Evolutionary conservation across 441 rosid genomes (phyloP), one percentile per base, ranked within the genome.

Genomic region (Daphne laureola): DNA sequence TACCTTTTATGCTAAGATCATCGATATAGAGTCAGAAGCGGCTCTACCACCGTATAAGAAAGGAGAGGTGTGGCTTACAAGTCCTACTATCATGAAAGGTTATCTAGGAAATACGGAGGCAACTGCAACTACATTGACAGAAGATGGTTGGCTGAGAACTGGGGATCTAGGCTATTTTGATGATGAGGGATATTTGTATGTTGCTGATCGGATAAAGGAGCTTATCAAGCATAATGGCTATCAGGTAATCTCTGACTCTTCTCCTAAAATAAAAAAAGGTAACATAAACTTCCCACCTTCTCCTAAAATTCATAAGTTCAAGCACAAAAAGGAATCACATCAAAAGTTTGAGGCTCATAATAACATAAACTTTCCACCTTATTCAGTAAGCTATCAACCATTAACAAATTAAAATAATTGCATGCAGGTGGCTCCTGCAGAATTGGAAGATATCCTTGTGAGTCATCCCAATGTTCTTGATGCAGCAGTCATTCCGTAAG

Each of bases 211-310:
- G 67, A 78, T 81, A 0, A 84, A 82, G 72, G 92, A 84, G 61
- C 81, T 84, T 36, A 84, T 82, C 67, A 84, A 82, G 75, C 86
- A 82, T 15, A 81, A 84, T 23, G 86, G 82, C 9, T 84, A 75
- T 64, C 88, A 81, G 83, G 87, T 80, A 64, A 46, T 35, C 23
- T 51, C 3, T 21, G 25, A 21, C 25, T 8, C 17, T 12, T 3
- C 27, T 31, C 38, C 11, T 31, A 9, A 31, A 31, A 31, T 5
- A 7, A 5, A 7, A 21, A 31, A 6, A 31, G 38, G 38, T 31
- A 31, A 31, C n/a, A n/a, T n/a, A n/a, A n/a, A n/a, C n/a, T n/a
- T n/a, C n/a, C n/a, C n/a, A n/a, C n/a, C 17, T 12, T 3, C 27
- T 31, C 38, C 11, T 31, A 9, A 31, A 31, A 31, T 5, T 9